Conservation (phyloP, 139 green algal genomes). For the Asterochloris erici region DNA sequence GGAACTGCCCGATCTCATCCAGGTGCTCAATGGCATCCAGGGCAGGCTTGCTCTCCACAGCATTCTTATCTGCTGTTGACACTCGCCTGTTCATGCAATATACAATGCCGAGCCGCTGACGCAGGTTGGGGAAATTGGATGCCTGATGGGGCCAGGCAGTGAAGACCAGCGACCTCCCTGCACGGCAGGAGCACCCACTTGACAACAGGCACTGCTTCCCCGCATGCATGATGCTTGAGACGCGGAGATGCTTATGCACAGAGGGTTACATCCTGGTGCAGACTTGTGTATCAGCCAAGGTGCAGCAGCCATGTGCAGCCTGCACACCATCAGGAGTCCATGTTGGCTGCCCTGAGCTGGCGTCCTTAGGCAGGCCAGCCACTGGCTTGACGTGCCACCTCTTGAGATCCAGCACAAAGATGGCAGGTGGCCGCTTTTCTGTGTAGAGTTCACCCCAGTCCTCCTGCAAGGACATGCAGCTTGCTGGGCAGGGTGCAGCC, state of each 20-base stretch:
- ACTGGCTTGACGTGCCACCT: slow-evolving; percentile 35
- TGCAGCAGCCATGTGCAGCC: background rate
- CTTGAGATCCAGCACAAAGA: slow-evolving; percentile 65
- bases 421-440: slow-evolving; percentile 50
- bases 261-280: no score
- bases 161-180: slow-evolving; percentile 55
- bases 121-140: slow-evolving; percentile 56
- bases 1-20: no score
- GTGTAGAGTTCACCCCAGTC: slow-evolving; percentile 91
- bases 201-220: no score
- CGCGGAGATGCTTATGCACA: no score
- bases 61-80: no score
- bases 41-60: no score
- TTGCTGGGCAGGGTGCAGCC: no score
- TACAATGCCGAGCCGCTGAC: slow-evolving; percentile 71
- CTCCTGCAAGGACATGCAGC: slow-evolving; percentile 30
- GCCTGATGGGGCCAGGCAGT: slow-evolving; percentile 70
- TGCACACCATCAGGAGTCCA: slow-evolving; percentile 57
- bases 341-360: slow-evolving; percentile 61
- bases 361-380: slow-evolving; percentile 31
- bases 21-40: no score
- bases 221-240: no score
- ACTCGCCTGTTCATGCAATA: slow-evolving; percentile 83
- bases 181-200: background rate
- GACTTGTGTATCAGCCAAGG: no score